Base-by-base conservation (phyloP, 2,329 filamentous ascomycete species). In the Escovopsis weberi region DNA sequence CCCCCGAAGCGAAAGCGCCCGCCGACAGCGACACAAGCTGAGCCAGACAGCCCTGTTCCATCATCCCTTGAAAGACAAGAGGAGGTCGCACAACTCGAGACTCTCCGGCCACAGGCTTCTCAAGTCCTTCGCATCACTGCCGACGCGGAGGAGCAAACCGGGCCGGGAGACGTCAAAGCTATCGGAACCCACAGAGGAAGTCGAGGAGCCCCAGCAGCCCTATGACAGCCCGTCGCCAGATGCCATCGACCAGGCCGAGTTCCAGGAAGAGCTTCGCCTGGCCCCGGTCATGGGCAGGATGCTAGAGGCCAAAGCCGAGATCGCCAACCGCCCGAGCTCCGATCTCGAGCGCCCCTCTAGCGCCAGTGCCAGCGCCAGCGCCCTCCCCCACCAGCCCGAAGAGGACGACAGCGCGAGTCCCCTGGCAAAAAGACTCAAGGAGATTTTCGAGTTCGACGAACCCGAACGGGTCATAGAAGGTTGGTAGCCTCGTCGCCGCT, bases 381-480 rank as follows among this genome's bases (percentile, higher is more conserved):
- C 23, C 23, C 23, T 23, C 6, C 23, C 23, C 23, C 23, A 23
- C 23, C 23, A 23, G 23, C 23, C 23, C 23, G 55, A 58, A 18
- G 45, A 58, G 28, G 62, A 65, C 6, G 63, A 65, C 6, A 63
- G 66, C 2, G 65, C 74, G 6, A 75, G 73, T 5, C 73, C 73
- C 12, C 70, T 94, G 41, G 80, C 83, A 1, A 74, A 70, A 44
- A 75, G 80, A 44, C 62, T 94, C 33, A 86, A 80, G 68, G 79
- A 91, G 47, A 93, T 94, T 48, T 94, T 94, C 55, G 74, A 81
- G 40, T 91, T 95, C 51, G 78, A 86, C 26, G 69, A 75, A 33
- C 73, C 82, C 0, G 91, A 98, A 58, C 81, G 87, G 47, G 85
- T 96, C 19, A 78, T 94, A 47, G 79, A 84, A 59, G 79, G 79